phyloP scores from a whole-genome alignment of 768 basidiomycete species.

The Trametes elegans region DNA sequence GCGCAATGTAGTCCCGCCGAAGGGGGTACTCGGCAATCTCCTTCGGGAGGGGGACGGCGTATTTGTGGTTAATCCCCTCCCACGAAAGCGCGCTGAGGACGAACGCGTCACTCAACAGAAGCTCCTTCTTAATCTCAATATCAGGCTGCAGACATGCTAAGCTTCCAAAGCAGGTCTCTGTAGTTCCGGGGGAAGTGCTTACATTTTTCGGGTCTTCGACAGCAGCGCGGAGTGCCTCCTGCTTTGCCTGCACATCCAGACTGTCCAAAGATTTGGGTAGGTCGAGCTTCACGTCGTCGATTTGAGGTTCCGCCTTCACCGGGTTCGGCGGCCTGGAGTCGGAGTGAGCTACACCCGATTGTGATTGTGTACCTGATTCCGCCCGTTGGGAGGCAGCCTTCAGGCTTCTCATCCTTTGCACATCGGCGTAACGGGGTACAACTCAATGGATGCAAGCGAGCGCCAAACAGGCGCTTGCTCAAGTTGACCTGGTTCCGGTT shows the following conservation, averaged over 20 bases:
- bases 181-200: background rate
- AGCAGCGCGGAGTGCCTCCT: background rate
- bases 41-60: background rate
- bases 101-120: conserved; percentile 1
- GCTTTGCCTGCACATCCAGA: too few relatives aligned
- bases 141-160: background rate
- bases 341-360: too few relatives aligned
- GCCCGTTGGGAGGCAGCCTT: too few relatives aligned
- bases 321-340: too few relatives aligned
- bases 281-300: too few relatives aligned
- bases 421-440: too few relatives aligned
- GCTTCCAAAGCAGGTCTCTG: background rate
- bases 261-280: too few relatives aligned
- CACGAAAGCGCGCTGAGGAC: background rate
- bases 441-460: conserved; percentile 10
- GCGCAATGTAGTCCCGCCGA: background rate
- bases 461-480: too few relatives aligned
- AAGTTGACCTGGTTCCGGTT: too few relatives aligned
- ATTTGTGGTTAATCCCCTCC: background rate
- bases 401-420: too few relatives aligned
- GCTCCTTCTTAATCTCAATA: conserved; percentile 1
- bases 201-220: background rate
- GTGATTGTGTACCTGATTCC: too few relatives aligned
- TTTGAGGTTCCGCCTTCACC: too few relatives aligned
- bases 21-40: background rate